Evolutionary conservation across 2,329 filamentous ascomycete species (phyloP).

Genomic region (Westerdykella ornata): DNA sequence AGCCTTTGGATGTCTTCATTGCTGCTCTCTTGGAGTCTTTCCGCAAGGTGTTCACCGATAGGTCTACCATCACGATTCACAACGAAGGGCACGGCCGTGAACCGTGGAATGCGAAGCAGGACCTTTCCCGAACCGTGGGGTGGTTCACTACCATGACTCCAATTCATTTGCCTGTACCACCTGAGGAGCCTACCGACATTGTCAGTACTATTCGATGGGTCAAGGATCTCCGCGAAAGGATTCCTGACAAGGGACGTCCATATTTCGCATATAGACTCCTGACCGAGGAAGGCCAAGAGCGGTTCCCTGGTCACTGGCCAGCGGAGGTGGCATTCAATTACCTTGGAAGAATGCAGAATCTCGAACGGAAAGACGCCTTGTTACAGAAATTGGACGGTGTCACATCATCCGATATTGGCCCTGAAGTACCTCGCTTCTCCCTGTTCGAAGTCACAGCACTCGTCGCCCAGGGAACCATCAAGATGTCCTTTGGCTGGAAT

Average conservation of each 20-base stretch:
- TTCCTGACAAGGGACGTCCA: conserved; percentile 27
- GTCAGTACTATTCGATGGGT: conserved; percentile 31
- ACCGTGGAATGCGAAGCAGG: conserved; percentile 41
- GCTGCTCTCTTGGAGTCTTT: conserved; percentile 40
- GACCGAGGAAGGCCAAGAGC: conserved; percentile 18
- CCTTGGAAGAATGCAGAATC: conserved; percentile 25
- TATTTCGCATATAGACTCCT: conserved; percentile 28
- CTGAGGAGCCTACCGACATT: conserved; percentile 23
- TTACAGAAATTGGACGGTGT: conserved; percentile 19
- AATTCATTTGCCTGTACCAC: conserved; percentile 19
- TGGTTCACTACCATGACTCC: conserved; percentile 45
- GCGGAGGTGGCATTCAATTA: conserved; percentile 32
- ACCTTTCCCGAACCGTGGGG: conserved; percentile 46
- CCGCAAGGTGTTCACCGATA: conserved; percentile 38
- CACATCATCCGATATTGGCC: conserved; percentile 20
- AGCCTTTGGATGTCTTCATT: conserved; percentile 34
- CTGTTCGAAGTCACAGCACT: conserved; percentile 29
- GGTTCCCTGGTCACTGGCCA: conserved; percentile 28
- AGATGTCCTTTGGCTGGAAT: conserved; percentile 29
- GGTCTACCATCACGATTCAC: conserved; percentile 39
- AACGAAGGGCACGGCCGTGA: conserved; percentile 48
- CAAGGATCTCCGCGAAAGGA: conserved; percentile 25
- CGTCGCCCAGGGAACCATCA: conserved; percentile 25
- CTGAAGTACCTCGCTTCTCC: conserved; percentile 23
- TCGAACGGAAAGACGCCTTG: conserved; percentile 25